Conservation (phyloP, 2,329 filamentous ascomycete genomes). For the Epichloe hybrida region DNA sequence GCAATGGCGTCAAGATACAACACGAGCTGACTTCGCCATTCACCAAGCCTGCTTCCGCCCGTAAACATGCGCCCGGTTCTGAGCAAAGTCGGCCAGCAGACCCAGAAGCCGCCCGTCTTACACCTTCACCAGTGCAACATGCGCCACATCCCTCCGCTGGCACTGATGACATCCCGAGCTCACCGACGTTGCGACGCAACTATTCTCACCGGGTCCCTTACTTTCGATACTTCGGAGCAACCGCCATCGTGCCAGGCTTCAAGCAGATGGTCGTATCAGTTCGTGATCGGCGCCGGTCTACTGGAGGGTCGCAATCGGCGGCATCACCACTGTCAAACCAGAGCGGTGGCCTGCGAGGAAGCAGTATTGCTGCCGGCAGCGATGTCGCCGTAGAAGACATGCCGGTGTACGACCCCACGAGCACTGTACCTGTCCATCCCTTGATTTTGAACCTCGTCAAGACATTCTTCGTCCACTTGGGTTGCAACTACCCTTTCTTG, state of each 20-base stretch:
- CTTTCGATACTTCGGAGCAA: slow-evolving; percentile 82
- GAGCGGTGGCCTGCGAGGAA: slow-evolving; percentile 19
- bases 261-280: slow-evolving; percentile 84
- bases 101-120: neutral
- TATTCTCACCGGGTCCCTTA: slow-evolving; percentile 63
- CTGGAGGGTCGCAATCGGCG: slow-evolving; percentile 42
- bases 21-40: neutral
- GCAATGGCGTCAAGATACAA: neutral
- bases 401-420: slow-evolving; percentile 65
- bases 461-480: slow-evolving; percentile 68
- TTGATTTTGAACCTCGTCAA: slow-evolving; percentile 66
- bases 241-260: slow-evolving; percentile 81
- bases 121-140: slow-evolving; percentile 7
- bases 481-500: slow-evolving; percentile 77
- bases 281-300: slow-evolving; percentile 48
- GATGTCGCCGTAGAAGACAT: slow-evolving; percentile 37
- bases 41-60: neutral
- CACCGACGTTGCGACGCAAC: slow-evolving; percentile 33
- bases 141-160: slow-evolving; percentile 5
- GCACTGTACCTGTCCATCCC: slow-evolving; percentile 55
- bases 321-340: slow-evolving; percentile 33
- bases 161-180: slow-evolving; percentile 18
- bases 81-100: neutral
- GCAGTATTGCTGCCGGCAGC: slow-evolving; percentile 29
- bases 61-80: neutral